phyloP scores from a whole-genome alignment of 345 rosid species.

The Kandelia obovata region DNA sequence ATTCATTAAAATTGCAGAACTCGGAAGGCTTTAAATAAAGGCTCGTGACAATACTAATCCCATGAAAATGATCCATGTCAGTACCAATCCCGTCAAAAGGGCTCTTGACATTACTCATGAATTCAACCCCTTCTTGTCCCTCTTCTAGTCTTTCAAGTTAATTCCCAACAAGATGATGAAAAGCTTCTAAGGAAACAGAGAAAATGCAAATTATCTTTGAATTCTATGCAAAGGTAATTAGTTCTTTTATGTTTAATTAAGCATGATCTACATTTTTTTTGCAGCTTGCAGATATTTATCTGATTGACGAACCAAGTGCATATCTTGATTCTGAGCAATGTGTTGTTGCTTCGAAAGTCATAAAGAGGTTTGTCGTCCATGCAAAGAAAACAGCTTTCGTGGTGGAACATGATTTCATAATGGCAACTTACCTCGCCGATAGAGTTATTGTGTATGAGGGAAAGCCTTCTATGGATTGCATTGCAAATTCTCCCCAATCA shows the following conservation, averaged over 20 bases:
- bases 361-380: constrained; percentile 92
- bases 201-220: neutral
- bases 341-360: constrained; percentile 95
- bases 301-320: constrained; percentile 99
- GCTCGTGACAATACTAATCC: too few species aligned
- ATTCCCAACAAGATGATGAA: too few species aligned
- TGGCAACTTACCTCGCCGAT: constrained; percentile 94
- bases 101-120: too few species aligned
- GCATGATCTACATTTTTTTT: constrained; percentile 7
- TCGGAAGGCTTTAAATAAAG: too few species aligned
- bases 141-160: too few species aligned
- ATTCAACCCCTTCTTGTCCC: too few species aligned
- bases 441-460: constrained; percentile 95
- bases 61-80: too few species aligned
- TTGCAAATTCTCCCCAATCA: constrained; percentile 87
- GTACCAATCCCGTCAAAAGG: too few species aligned
- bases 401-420: constrained; percentile 98
- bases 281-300: constrained; percentile 98
- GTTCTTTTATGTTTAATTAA: neutral
- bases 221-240: neutral
- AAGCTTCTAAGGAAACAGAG: too few species aligned
- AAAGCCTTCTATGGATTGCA: constrained; percentile 74
- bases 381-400: constrained; percentile 97
- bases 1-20: too few species aligned
- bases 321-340: constrained; percentile 99